Base-by-base conservation (phyloP, 2,329 filamentous ascomycete species). In the Exophiala viscosa region DNA sequence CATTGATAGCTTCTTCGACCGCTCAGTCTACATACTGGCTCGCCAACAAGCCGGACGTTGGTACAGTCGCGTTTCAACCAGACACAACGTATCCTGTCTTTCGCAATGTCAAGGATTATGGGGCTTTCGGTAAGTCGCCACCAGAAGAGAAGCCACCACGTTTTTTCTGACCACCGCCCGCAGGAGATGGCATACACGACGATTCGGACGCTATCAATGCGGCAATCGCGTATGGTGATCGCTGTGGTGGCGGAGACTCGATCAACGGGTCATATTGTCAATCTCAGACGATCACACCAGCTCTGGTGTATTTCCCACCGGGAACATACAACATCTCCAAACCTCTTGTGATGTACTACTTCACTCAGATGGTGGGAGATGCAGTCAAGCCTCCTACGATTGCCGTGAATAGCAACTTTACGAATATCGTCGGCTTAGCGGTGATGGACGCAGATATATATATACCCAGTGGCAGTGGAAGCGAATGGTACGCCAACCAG, bases 401-500 rank as follows among this genome's bases (percentile, higher is more conserved):
- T 69, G 87, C 88, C 20, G 50, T 59, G 5, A 35, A 45, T 3
- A 23, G 50, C 42, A 57, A 60, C 44, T 50, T 55, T 42, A 60
- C 58, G 17, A 76, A 77, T 64, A 95, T 95, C 65, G 62, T 75
- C 5, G 90, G 90, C 46, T 90, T 95, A 72, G 89, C 85, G 45
- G 79, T 95, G 51, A 85, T 96, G 60, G 88, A 93, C 65, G 78
- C 87, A 2, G 83, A 95, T 65, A 88, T 88, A 0, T 95, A 95
- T 69, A 60, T 65, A 23, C 59, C 61, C 14, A 77, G 79, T 39
- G 65, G 76, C 40, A 71, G 70, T 1, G 84, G 85, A 41, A 69
- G 65, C 55, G 86, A 87, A 72, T 86, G 82, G 81, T 85, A 82
- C 69, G 81, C 81, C 64, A 88, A 87, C 71, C 82, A 87, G 66